Conservation (phyloP, 495 filamentous ascomycete species). For the Podospora pseudopauciseta region DNA sequence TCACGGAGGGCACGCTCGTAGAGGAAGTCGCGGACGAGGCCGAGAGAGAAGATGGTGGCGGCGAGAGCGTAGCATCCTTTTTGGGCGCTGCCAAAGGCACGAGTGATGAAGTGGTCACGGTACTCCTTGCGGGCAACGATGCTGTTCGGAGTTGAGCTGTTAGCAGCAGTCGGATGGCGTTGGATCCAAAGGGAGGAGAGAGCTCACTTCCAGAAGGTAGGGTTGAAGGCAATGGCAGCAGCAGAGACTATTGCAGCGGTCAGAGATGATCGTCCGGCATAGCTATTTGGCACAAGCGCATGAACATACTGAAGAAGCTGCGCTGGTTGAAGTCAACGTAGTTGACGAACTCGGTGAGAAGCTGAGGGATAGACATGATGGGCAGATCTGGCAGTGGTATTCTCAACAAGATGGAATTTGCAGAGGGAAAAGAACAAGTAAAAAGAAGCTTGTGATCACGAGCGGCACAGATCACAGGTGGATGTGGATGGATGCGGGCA, state of each 20-base stretch:
- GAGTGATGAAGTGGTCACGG: conserved; percentile 80
- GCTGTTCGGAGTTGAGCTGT: conserved; percentile 37
- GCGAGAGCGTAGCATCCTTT: conserved; percentile 91
- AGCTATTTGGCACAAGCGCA: background rate
- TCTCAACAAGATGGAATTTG: conserved; percentile 6
- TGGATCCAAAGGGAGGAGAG: background rate
- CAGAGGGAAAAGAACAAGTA: background rate
- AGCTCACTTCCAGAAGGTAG: conserved; percentile 74
- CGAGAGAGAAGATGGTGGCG: conserved; percentile 81
- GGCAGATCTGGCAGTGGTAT: background rate
- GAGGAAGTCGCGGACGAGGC: conserved; percentile 76
- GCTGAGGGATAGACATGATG: conserved; percentile 32
- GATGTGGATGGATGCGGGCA: background rate
- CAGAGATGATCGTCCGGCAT: conserved; percentile 9
- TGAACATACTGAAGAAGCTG: conserved; percentile 57
- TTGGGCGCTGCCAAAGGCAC: conserved; percentile 75
- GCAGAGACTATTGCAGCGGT: conserved; percentile 55
- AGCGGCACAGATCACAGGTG: background rate
- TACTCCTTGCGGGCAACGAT: conserved; percentile 78
- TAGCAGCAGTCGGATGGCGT: conserved; percentile 13
- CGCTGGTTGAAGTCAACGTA: conserved; percentile 62
- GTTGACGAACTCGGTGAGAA: conserved; percentile 38
- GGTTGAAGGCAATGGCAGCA: conserved; percentile 68
- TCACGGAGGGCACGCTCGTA: conserved; percentile 71
- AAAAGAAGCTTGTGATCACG: background rate